A percentile compares a stretch with the other conserved stretches of the same genome.
Evolutionary conservation across 257 asterid species (phyloP).

Genomic region (Fraxinus anomala): DNA sequence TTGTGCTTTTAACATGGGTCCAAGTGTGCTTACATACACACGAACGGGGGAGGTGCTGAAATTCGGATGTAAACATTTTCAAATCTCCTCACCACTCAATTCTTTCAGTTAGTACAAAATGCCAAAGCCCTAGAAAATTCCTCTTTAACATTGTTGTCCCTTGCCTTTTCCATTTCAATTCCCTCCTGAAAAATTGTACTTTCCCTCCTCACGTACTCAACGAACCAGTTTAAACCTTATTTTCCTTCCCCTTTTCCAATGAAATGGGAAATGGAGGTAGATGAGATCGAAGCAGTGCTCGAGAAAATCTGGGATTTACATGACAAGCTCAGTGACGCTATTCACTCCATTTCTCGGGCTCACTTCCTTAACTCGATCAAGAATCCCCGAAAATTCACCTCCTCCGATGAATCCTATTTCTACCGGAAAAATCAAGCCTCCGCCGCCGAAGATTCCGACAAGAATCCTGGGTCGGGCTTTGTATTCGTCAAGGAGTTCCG

Average conservation of each 20-base stretch:
- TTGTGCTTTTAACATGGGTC: too few species aligned
- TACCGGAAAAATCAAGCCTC: slow-evolving; percentile 41
- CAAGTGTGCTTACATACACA: too few species aligned
- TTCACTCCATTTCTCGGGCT: slow-evolving; percentile 80
- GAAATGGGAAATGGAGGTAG: slow-evolving; percentile 92
- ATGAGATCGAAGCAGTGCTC: slow-evolving; percentile 78
- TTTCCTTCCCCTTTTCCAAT: slow-evolving; percentile 30
- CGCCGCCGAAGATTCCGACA: slow-evolving; percentile 36
- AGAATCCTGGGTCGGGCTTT: slow-evolving; percentile 50
- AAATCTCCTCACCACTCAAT: too few species aligned
- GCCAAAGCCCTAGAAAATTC: slow-evolving; percentile 32
- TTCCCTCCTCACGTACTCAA: slow-evolving; percentile 31
- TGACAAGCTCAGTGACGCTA: slow-evolving; percentile 95
- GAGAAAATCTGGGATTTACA: slow-evolving; percentile 93
- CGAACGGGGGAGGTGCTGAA: too few species aligned
- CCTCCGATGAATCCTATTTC: slow-evolving; percentile 39
- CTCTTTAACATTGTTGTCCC: neutral
- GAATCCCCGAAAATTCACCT: slow-evolving; percentile 38
- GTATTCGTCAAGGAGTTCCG: slow-evolving; percentile 76
- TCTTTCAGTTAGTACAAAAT: neutral
- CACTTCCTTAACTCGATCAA: slow-evolving; percentile 71
- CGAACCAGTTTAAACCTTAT: slow-evolving; percentile 2
- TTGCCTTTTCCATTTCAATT: neutral
- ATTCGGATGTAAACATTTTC: too few species aligned
- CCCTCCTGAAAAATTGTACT: slow-evolving; percentile 25